These are phyloP conservation scores for Grigorovia transvaalensis DNA, from an alignment of 805 yeast species.

Conservation along the genomic window DNA sequence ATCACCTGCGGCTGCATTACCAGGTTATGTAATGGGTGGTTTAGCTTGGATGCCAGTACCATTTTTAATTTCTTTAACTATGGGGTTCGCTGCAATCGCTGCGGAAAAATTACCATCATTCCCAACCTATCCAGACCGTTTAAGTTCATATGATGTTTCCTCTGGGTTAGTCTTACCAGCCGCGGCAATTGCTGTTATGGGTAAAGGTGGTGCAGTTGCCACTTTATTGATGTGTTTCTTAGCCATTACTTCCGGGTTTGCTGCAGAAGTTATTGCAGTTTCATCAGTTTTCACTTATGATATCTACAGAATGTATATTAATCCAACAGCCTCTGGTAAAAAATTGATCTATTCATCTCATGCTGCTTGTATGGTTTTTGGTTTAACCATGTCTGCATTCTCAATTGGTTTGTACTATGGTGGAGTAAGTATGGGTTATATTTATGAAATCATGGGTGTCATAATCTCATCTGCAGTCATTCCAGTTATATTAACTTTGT, in stretches of 20 bases:
- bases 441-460: slow-evolving; percentile 82
- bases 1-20: slow-evolving; percentile 71
- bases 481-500: slow-evolving; percentile 58
- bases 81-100: slow-evolving; percentile 79
- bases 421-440: slow-evolving; percentile 75
- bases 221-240: slow-evolving; percentile 69
- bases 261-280: slow-evolving; percentile 83
- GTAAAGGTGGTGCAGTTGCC: slow-evolving; percentile 82
- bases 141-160: slow-evolving; percentile 58
- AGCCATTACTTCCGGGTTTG: slow-evolving; percentile 90
- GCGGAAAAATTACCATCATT: slow-evolving; percentile 58
- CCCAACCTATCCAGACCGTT: slow-evolving; percentile 67
- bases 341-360: slow-evolving; percentile 62
- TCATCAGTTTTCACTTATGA: slow-evolving; percentile 82
- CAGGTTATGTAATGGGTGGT: slow-evolving; percentile 84
- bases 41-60: slow-evolving; percentile 90
- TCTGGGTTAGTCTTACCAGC: slow-evolving; percentile 67
- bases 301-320: slow-evolving; percentile 68
- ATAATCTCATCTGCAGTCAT: slow-evolving; percentile 80
- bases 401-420: slow-evolving; percentile 76
- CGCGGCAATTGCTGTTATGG: slow-evolving; percentile 74
- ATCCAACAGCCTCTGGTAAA: slow-evolving; percentile 71
- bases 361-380: slow-evolving; percentile 48
- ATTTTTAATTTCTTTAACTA: slow-evolving; percentile 66
- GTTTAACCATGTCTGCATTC: slow-evolving; percentile 66